Percentiles rank a stretch among this genome's conserved stretches.
Evolutionary conservation across 164 flowering plant species (phyloP).

Genomic region (Vitis vinifera): ASM3070453v1 NC_081805.1:6280001-6280500

Average conservation of each 20-base stretch:
- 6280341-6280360: slow-evolving; percentile 52
- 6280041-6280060: slow-evolving; percentile 28
- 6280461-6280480: slow-evolving; percentile 57
- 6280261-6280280: slow-evolving; percentile 65
- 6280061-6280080: slow-evolving; percentile 57
- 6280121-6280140: slow-evolving; percentile 47
- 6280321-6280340: slow-evolving; percentile 57
- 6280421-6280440: slow-evolving; percentile 49
- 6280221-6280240: slow-evolving; percentile 71
- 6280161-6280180: slow-evolving; percentile 41
- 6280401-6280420: slow-evolving; percentile 48
- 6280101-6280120: slow-evolving; percentile 64
- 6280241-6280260: slow-evolving; percentile 75
- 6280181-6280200: slow-evolving; percentile 50
- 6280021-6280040: too few relatives aligned
- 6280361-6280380: slow-evolving; percentile 62
- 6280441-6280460: slow-evolving; percentile 47
- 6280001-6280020: too few relatives aligned
- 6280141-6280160: slow-evolving; percentile 45
- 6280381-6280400: slow-evolving; percentile 45
- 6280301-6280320: slow-evolving; percentile 51
- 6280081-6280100: slow-evolving; percentile 73
- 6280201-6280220: slow-evolving; percentile 54
- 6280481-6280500: slow-evolving; percentile 61
- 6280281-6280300: slow-evolving; percentile 46